A percentile compares a stretch with the other conserved stretches of the same genome.
These are phyloP conservation scores for Salix koriyanagi DNA, from an alignment of 345 rosid species.

Conservation along the genomic window DNA sequence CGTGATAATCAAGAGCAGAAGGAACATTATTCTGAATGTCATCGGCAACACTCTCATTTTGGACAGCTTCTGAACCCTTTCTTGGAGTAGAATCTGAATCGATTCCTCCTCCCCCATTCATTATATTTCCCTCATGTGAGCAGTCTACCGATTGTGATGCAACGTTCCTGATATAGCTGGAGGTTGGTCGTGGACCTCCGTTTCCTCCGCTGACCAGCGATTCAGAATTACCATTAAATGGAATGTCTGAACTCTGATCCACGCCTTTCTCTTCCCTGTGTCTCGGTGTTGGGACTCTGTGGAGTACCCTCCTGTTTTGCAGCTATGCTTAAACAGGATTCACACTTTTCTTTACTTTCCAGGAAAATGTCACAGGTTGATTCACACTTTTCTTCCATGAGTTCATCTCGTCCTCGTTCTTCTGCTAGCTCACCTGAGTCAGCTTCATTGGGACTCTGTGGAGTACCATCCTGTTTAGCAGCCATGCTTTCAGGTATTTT, in stretches of 20 bases:
- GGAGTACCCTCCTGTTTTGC: conserved; percentile 20
- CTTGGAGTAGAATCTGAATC: conserved; percentile 29
- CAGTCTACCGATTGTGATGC: conserved; percentile 29
- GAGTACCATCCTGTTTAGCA: conserved; percentile 17
- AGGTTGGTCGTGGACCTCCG: conserved; percentile 30
- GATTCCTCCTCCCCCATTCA: conserved; percentile 31
- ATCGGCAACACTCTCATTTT: conserved; percentile 12
- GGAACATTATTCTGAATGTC: background rate
- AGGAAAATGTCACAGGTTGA: conserved; percentile 2
- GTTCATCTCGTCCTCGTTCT: background rate
- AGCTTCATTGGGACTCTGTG: background rate
- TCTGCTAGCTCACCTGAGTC: background rate
- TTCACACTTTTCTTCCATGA: background rate
- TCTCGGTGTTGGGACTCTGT: background rate
- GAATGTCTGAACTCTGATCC: conserved; percentile 28
- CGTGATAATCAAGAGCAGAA: conserved; percentile 17
- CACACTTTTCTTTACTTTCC: background rate
- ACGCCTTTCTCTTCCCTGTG: conserved; percentile 34
- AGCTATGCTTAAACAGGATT: conserved; percentile 7
- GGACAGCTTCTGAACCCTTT: conserved; percentile 25
- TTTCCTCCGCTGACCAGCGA: conserved; percentile 45
- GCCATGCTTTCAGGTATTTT: conserved; percentile 38
- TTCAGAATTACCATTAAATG: conserved; percentile 27
- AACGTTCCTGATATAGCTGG: conserved; percentile 27
- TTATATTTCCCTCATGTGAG: conserved; percentile 61